Conservation (phyloP, 345 rosid species). For the Ricinus communis region DNA sequence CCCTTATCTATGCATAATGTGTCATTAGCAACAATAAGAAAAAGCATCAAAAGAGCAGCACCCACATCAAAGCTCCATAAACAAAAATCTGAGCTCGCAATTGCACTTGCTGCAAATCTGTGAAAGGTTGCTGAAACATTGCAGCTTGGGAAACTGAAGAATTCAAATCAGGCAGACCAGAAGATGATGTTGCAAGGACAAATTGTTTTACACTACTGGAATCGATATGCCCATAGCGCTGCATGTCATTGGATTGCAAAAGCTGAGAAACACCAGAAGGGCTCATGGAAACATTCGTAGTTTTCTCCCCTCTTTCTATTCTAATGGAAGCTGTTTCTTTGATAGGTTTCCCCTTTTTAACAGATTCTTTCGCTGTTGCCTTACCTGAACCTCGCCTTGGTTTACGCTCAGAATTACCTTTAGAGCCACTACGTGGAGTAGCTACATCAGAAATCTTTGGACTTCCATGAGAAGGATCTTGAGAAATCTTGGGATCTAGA, state of each 20-base stretch:
- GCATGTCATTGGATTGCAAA: constrained; percentile 61
- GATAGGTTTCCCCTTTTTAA: constrained; percentile 49
- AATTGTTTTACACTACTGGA: constrained; percentile 45
- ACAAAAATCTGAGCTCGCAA: constrained; percentile 98
- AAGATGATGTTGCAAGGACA: constrained; percentile 43
- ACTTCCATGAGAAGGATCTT: constrained; percentile 35
- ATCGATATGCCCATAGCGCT: constrained; percentile 48
- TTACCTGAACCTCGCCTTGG: constrained; percentile 63
- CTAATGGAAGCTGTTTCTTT: constrained; percentile 46
- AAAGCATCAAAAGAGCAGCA: constrained; percentile 12
- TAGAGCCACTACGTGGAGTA: constrained; percentile 35
- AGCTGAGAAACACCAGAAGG: constrained; percentile 47
- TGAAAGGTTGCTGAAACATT: constrained; percentile 84
- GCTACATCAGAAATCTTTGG: constrained; percentile 38
- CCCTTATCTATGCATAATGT: not conserved
- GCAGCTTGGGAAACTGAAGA: constrained; percentile 47
- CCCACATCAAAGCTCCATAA: constrained; percentile 95
- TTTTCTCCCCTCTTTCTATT: constrained; percentile 52
- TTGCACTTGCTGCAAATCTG: constrained; percentile 96
- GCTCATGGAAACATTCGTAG: constrained; percentile 38
- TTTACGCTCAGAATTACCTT: constrained; percentile 69
- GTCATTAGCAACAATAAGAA: not conserved
- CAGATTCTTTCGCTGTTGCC: constrained; percentile 55
- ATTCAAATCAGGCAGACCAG: constrained; percentile 75
- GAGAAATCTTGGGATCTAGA: constrained; percentile 41